These are phyloP conservation scores for Suillus tomentosus DNA, from an alignment of 768 basidiomycete species.

Conservation along the genomic window DNA sequence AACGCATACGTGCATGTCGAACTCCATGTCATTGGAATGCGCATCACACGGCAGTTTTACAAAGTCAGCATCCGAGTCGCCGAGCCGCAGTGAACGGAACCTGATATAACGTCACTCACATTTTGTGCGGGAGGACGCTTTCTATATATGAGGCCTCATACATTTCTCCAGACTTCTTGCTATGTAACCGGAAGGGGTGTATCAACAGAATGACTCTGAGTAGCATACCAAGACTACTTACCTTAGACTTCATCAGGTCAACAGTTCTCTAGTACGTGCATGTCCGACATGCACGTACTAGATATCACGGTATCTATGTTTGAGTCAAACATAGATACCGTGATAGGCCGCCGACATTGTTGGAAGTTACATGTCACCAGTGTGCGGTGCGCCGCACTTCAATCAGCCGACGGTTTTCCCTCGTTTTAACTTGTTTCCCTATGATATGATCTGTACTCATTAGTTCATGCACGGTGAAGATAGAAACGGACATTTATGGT, in stretches of 20 bases:
- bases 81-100: too few species aligned
- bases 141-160: slow-evolving; percentile 24
- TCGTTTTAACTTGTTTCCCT: not conserved
- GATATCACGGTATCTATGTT: too few species aligned
- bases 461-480: not conserved
- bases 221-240: too few species aligned
- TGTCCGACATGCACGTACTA: too few species aligned
- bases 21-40: too few species aligned
- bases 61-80: too few species aligned
- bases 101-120: slow-evolving; percentile 19
- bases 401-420: not conserved
- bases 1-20: too few species aligned
- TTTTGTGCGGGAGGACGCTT: slow-evolving; percentile 24
- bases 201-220: too few species aligned
- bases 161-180: slow-evolving; percentile 20
- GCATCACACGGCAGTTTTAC: too few species aligned
- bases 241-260: too few species aligned
- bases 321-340: slow-evolving; percentile 12
- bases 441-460: not conserved
- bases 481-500: not conserved
- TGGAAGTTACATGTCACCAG: not conserved
- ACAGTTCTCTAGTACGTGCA: too few species aligned
- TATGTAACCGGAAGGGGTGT: not conserved
- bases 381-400: too few species aligned
- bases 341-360: slow-evolving; percentile 16